These are phyloP conservation scores for Aspergillus tanneri DNA, from an alignment of 2,329 filamentous ascomycete genomes.

Conservation along the genomic window DNA sequence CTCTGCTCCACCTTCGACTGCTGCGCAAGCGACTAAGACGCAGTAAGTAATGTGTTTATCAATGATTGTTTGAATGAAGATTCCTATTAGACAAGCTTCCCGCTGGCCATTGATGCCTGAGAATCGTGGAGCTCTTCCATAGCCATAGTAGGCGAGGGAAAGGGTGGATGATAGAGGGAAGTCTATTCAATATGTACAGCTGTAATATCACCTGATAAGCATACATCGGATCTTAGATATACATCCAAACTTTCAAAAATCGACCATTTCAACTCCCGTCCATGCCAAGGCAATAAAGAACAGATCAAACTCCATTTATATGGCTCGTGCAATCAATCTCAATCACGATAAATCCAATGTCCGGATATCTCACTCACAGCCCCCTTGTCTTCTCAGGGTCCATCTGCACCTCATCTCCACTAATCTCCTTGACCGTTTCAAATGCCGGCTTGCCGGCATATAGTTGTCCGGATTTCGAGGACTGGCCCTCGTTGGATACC, in stretches of 20 bases:
- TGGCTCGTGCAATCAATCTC: not conserved
- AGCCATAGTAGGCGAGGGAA: too few relatives aligned
- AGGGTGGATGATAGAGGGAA: too few relatives aligned
- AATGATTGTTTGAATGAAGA: conserved; percentile 24
- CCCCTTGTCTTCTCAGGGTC: conserved; percentile 51
- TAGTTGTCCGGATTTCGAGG: conserved; percentile 61
- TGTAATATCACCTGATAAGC: conserved; percentile 5
- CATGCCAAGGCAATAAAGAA: conserved; percentile 16
- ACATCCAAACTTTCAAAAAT: not conserved
- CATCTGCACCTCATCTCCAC: conserved; percentile 62
- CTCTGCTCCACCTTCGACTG: conserved; percentile 54
- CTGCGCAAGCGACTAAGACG: conserved; percentile 43
- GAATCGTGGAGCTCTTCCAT: too few relatives aligned
- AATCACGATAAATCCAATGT: not conserved
- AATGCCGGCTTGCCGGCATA: conserved; percentile 77
- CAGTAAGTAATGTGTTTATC: conserved; percentile 37
- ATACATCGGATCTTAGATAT: conserved; percentile 5
- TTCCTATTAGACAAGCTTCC: not conserved
- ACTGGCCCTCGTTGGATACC: conserved; percentile 59
- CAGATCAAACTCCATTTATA: conserved; percentile 3
- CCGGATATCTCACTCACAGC: conserved; percentile 27
- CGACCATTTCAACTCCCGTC: conserved; percentile 17
- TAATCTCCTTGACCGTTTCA: conserved; percentile 63
- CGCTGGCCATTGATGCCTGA: not conserved
- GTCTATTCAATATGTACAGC: conserved; percentile 13